Percentiles rank a stretch among this genome's conserved stretches.
These are phyloP conservation scores for Globisporangium middletonii DNA, from an alignment of 352 stramenopile species.

Conservation along the genomic window DNA sequence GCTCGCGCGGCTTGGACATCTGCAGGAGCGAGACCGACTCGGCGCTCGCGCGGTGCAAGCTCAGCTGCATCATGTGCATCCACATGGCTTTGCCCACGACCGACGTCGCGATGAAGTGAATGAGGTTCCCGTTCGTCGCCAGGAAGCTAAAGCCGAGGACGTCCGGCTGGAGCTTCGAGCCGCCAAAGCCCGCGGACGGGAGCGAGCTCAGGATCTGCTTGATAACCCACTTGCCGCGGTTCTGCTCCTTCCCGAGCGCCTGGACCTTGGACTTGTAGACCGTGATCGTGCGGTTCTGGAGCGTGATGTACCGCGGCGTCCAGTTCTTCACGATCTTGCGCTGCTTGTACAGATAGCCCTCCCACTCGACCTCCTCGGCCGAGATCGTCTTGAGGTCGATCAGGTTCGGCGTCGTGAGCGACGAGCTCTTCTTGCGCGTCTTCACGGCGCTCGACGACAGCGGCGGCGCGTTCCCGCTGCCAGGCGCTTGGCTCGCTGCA, in stretches of 20 bases:
- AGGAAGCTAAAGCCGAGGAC: slow-evolving; percentile 80
- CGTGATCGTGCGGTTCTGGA: slow-evolving; percentile 73
- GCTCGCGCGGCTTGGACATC: slow-evolving; percentile 25
- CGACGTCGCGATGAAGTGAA: slow-evolving; percentile 79
- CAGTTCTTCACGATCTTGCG: slow-evolving; percentile 88
- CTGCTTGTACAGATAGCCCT: slow-evolving; percentile 88
- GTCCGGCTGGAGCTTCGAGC: slow-evolving; percentile 72
- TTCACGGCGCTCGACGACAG: slow-evolving; percentile 1
- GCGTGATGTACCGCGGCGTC: slow-evolving; percentile 82
- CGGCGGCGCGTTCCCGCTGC: not conserved
- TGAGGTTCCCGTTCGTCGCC: slow-evolving; percentile 76
- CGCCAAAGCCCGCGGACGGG: slow-evolving; percentile 71
- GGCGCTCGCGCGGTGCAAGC: slow-evolving; percentile 42
- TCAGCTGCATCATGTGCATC: slow-evolving; percentile 77
- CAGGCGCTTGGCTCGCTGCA: slow-evolving; percentile 8
- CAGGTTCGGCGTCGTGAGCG: slow-evolving; percentile 62
- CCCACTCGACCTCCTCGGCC: slow-evolving; percentile 82
- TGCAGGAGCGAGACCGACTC: slow-evolving; percentile 36
- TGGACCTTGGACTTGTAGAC: slow-evolving; percentile 88
- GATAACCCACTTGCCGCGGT: slow-evolving; percentile 76
- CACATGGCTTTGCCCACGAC: slow-evolving; percentile 76
- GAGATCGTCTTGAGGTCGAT: slow-evolving; percentile 87
- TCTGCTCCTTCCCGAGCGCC: slow-evolving; percentile 71
- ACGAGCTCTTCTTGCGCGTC: slow-evolving; percentile 5
- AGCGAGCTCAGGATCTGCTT: slow-evolving; percentile 76